phyloP scores from a whole-genome alignment of 345 rosid genomes.

The Eucalyptus guilfoylei region DNA sequence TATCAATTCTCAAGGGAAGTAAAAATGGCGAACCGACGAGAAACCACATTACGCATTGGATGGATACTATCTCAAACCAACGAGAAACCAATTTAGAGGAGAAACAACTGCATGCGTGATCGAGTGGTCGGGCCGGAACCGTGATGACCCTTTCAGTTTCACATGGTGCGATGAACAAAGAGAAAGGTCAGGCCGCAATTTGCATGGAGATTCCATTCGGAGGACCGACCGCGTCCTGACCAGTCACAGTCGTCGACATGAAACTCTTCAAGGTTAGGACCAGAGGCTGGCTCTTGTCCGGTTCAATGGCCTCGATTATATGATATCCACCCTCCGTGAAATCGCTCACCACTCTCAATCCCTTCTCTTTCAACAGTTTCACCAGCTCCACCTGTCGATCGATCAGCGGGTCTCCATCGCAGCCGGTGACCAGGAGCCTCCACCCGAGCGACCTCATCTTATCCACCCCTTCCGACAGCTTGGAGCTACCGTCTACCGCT shows the following conservation, averaged over 20 bases:
- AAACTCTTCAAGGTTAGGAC: background rate
- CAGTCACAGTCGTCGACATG: background rate
- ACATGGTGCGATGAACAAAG: background rate
- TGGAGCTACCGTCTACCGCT: constrained; percentile 11
- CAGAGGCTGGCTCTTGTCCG: constrained; percentile 6
- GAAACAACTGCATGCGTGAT: background rate
- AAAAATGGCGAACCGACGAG: background rate
- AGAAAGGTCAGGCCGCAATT: background rate
- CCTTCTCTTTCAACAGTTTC: background rate
- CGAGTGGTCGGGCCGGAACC: background rate
- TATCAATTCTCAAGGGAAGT: background rate
- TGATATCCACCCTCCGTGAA: background rate
- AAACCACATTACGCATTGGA: background rate
- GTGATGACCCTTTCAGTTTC: background rate
- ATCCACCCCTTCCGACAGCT: background rate
- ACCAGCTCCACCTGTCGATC: background rate
- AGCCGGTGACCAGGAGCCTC: background rate
- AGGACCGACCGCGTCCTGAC: background rate
- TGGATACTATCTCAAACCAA: background rate
- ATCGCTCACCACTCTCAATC: background rate
- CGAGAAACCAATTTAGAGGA: background rate
- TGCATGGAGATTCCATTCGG: background rate
- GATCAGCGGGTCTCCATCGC: background rate
- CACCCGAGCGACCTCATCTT: constrained; percentile 11
- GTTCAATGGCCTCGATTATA: background rate